phyloP scores from a whole-genome alignment of 148 eudicot genomes.

The Nepenthes gracilis region DNA sequence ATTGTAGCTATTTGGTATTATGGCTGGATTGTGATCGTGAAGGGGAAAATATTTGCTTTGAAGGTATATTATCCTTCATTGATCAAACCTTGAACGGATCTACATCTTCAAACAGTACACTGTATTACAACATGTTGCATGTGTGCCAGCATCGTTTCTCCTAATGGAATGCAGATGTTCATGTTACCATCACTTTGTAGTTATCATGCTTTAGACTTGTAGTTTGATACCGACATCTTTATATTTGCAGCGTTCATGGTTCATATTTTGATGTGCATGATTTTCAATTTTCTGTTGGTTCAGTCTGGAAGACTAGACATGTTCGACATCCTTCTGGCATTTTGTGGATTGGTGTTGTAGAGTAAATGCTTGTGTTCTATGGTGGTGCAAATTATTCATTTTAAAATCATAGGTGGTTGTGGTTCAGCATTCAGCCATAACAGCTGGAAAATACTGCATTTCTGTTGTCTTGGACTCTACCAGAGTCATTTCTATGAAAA shows the following conservation, averaged over 20 bases:
- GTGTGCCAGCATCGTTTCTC: background rate
- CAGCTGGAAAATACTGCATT: no score
- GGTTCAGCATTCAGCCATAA: background rate
- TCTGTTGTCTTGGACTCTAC: no score
- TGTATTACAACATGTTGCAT: background rate
- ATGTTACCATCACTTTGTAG: background rate
- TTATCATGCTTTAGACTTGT: background rate
- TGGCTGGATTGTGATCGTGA: conserved; percentile 99
- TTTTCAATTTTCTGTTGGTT: no score
- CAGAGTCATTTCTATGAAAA: background rate
- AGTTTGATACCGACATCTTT: background rate
- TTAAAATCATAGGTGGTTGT: no score
- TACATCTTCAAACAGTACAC: background rate
- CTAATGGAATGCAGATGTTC: background rate
- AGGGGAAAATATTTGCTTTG: conserved; percentile 97
- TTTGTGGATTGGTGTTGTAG: no score
- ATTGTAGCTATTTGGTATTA: conserved; percentile 67
- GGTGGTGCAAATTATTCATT: background rate
- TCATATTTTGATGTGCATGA: background rate
- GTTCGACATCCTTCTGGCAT: no score
- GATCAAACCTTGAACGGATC: background rate
- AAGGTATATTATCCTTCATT: conserved; percentile 42
- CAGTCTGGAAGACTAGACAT: no score
- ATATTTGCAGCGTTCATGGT: background rate
- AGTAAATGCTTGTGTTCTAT: no score